Percentiles rank a stretch among this genome's conserved stretches.
phyloP scores from a whole-genome alignment of 2,329 filamentous ascomycete species.

The Stachybotrys chartarum region DNA sequence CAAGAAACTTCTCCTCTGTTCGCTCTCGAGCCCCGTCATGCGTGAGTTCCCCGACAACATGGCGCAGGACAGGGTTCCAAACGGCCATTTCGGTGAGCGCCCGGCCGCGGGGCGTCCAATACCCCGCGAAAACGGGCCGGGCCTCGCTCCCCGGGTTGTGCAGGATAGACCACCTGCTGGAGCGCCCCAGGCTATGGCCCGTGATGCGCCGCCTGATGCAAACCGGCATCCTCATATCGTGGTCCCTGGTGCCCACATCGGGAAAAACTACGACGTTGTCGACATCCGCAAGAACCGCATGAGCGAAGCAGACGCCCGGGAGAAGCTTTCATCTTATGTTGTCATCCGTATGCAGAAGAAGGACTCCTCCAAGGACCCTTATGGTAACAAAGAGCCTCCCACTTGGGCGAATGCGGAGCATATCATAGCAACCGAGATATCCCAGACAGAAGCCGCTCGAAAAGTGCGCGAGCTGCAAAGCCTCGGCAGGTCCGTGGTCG shows the following conservation, averaged over 20 bases:
- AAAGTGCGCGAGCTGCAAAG: constrained; percentile 30
- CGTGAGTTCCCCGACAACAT: neutral
- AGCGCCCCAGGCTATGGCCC: neutral
- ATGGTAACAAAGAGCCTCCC: constrained; percentile 22
- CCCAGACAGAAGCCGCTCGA: constrained; percentile 26
- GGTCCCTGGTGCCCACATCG: constrained; percentile 7
- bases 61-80: neutral
- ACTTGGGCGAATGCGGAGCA: constrained; percentile 33
- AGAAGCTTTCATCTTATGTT: constrained; percentile 30
- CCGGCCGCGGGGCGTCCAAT: neutral
- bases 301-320: constrained; percentile 30
- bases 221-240: neutral
- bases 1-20: no score
- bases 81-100: neutral
- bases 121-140: neutral
- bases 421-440: constrained; percentile 25
- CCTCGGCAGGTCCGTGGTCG: constrained; percentile 18
- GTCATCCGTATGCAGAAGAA: constrained; percentile 36
- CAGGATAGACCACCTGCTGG: neutral
- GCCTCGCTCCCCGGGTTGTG: neutral
- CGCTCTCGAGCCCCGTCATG: neutral
- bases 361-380: constrained; percentile 21
- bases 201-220: neutral
- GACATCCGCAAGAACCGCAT: constrained; percentile 29
- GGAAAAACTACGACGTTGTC: constrained; percentile 14